phyloP scores from a whole-genome alignment of 2,329 filamentous ascomycete species.

The Cadophora gregata region DNA sequence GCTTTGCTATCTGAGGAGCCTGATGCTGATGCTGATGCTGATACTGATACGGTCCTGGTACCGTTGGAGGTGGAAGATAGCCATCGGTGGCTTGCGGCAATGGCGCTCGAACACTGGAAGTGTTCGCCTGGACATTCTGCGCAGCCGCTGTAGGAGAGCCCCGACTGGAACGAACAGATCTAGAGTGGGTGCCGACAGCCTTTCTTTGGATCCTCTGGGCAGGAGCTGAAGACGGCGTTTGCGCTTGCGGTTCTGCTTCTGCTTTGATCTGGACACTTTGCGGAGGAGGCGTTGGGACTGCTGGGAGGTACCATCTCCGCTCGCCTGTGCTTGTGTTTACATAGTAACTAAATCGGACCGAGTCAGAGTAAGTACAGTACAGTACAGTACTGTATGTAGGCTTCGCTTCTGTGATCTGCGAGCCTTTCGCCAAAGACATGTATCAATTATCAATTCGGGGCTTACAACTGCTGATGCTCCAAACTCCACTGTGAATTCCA shows the following conservation, averaged over 20 bases:
- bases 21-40: no score
- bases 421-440: not conserved
- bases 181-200: conserved; percentile 3
- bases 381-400: no score
- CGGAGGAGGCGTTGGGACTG: not conserved
- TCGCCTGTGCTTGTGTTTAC: conserved; percentile 11
- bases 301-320: conserved; percentile 13
- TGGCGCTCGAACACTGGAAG: conserved; percentile 38
- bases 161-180: not conserved
- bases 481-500: conserved; percentile 17
- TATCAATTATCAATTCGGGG: not conserved
- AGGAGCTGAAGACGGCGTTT: not conserved
- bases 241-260: not conserved
- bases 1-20: not conserved
- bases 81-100: conserved; percentile 74
- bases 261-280: not conserved
- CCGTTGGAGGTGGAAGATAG: conserved; percentile 67
- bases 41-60: conserved; percentile 32
- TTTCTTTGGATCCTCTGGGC: conserved; percentile 6
- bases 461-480: conserved; percentile 16
- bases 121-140: not conserved
- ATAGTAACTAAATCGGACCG: conserved; percentile 9
- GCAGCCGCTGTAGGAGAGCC: not conserved
- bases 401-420: not conserved
- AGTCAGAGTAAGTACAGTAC: no score